Evolutionary conservation across 768 basidiomycete genomes (phyloP).

Genomic region (Mycena albidolilacea): DNA sequence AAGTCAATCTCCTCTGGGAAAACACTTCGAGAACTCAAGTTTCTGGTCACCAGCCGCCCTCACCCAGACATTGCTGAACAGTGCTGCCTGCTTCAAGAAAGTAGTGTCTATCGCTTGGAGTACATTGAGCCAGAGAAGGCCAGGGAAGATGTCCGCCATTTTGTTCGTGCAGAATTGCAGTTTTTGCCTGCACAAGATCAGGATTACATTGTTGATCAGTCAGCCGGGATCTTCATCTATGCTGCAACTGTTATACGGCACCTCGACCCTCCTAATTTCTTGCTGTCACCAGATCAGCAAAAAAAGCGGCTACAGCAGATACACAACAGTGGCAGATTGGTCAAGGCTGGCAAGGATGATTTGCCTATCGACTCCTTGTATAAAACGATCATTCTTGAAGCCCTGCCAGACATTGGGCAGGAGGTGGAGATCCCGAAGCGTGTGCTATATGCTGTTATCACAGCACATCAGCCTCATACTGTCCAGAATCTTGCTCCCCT

Average conservation of each 20-base stretch:
- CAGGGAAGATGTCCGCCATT: background rate
- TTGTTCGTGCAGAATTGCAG: background rate
- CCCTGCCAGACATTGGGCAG: too few species aligned
- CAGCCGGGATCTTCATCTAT: background rate
- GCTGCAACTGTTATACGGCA: background rate
- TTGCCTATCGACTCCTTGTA: background rate
- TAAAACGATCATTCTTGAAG: too few species aligned
- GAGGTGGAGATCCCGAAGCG: too few species aligned
- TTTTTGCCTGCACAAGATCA: background rate
- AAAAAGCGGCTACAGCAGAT: background rate
- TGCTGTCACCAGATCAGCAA: background rate
- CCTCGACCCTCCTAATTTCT: background rate
- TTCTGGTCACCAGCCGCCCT: slow-evolving; percentile 1
- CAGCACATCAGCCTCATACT: background rate
- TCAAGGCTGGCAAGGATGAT: background rate
- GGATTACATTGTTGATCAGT: background rate
- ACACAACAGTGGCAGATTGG: background rate
- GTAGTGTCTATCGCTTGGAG: slow-evolving; percentile 4
- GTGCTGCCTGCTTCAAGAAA: background rate
- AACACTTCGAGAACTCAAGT: background rate
- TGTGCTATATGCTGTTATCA: background rate
- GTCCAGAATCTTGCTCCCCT: background rate
- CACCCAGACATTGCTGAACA: background rate
- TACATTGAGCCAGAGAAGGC: background rate
- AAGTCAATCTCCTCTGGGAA: background rate